phyloP scores from a whole-genome alignment of 345 rosid species.

The Psidium friedrichsthalianum region DNA sequence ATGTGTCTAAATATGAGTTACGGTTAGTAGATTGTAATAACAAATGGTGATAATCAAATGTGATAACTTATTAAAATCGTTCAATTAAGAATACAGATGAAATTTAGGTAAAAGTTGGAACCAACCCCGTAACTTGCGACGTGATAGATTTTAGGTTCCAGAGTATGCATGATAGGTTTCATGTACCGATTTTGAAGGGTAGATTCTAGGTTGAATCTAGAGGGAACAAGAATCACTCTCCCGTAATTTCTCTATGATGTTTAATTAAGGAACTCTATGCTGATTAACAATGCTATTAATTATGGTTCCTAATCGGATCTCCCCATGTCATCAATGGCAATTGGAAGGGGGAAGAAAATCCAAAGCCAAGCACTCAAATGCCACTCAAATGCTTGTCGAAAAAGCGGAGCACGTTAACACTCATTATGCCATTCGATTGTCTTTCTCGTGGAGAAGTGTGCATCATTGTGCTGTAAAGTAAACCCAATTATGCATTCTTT shows the following conservation, averaged over 20 bases:
- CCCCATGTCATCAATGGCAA: not conserved
- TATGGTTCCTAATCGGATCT: not conserved
- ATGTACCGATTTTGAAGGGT: no score
- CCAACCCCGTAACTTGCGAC: no score
- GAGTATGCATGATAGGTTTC: no score
- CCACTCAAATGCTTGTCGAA: conserved; percentile 20
- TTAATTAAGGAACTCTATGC: not conserved
- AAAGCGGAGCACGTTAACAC: conserved; percentile 41
- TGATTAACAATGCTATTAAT: not conserved
- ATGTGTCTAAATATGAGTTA: no score
- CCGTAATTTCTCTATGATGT: not conserved
- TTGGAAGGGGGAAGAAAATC: not conserved
- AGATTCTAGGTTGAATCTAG: no score
- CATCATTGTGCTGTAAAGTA: not conserved
- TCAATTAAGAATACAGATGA: no score
- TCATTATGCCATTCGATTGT: conserved; percentile 42
- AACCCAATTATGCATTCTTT: not conserved
- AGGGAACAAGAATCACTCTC: no score
- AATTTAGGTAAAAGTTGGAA: no score
- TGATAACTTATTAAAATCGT: no score
- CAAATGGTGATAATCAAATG: no score
- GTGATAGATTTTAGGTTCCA: no score
- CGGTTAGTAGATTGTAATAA: no score
- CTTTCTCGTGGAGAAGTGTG: conserved; percentile 26
- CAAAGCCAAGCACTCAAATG: conserved; percentile 8